These are phyloP conservation scores for Pseudogymnoascus sp. DNA, from an alignment of 2,329 filamentous ascomycete genomes.

Conservation along the genomic window DNA sequence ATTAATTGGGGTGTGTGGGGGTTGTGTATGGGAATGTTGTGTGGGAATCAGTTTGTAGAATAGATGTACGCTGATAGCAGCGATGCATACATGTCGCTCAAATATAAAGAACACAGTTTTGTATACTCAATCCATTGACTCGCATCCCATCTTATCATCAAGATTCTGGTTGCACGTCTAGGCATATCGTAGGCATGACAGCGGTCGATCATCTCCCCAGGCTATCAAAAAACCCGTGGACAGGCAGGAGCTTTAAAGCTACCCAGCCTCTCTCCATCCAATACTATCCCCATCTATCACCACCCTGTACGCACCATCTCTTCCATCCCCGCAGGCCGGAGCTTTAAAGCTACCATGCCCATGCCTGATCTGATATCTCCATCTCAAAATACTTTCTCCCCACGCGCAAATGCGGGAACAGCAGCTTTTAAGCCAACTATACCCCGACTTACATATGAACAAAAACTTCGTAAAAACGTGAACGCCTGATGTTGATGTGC, in stretches of 20 bases:
- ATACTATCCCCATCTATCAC: neutral
- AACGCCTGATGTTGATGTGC: slow-evolving; percentile 24
- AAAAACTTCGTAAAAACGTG: slow-evolving; percentile 14
- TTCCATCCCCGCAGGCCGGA: slow-evolving; percentile 7
- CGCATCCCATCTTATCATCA: slow-evolving; percentile 4
- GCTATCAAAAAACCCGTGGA: neutral
- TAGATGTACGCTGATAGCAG: neutral
- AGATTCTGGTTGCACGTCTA: slow-evolving; percentile 2
- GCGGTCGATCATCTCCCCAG: neutral
- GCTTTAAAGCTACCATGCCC: slow-evolving; percentile 14
- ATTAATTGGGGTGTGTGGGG: neutral
- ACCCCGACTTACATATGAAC: slow-evolving; percentile 15
- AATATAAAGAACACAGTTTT: neutral
- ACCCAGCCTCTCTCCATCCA: slow-evolving; percentile 21
- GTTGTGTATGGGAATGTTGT: neutral
- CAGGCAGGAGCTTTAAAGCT: slow-evolving; percentile 29
- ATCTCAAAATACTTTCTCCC: neutral
- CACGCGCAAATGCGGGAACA: neutral
- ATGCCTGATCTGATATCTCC: neutral
- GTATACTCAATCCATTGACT: slow-evolving; percentile 6
- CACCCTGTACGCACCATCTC: neutral
- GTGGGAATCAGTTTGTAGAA: neutral
- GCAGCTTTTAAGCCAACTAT: slow-evolving; percentile 16
- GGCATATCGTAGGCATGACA: slow-evolving; percentile 4
- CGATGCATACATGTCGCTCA: neutral